phyloP scores from a whole-genome alignment of 2,329 filamentous ascomycete species.

The Dactylellina leptospora region DNA sequence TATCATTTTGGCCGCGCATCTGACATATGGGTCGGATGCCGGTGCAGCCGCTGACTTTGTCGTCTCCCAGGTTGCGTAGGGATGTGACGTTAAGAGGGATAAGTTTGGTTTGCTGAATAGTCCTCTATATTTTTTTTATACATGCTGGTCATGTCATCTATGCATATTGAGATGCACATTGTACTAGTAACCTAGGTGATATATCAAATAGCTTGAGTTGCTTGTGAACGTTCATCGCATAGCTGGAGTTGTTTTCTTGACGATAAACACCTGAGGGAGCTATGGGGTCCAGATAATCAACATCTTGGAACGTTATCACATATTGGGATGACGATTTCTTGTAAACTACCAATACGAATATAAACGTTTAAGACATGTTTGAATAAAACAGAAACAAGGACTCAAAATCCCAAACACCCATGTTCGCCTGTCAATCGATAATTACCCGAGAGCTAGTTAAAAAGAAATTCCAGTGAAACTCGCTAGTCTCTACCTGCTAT shows the following conservation, averaged over 20 bases:
- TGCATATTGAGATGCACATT: neutral
- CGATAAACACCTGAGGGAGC: too few relatives aligned
- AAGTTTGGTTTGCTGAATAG: neutral
- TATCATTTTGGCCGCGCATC: conserved; percentile 56
- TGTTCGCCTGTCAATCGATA: neutral
- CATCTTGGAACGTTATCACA: too few relatives aligned
- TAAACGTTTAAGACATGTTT: too few relatives aligned
- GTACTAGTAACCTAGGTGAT: too few relatives aligned
- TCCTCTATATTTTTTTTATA: too few relatives aligned
- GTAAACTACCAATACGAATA: too few relatives aligned
- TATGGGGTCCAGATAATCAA: too few relatives aligned
- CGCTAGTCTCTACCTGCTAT: conserved; percentile 30
- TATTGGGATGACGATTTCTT: too few relatives aligned
- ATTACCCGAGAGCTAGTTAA: neutral
- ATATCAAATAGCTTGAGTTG: too few relatives aligned
- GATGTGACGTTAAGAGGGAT: too few relatives aligned
- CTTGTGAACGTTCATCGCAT: too few relatives aligned
- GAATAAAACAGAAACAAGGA: neutral
- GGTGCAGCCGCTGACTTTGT: conserved; percentile 55
- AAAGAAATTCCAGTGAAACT: neutral
- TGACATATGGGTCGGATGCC: conserved; percentile 56
- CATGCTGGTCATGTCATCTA: neutral
- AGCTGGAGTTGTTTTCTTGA: too few relatives aligned
- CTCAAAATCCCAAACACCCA: neutral
- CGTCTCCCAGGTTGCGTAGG: conserved; percentile 24